Evolutionary conservation across 2,329 filamentous ascomycete species (phyloP).

Genomic region (Furcasterigmium furcatum): DNA sequence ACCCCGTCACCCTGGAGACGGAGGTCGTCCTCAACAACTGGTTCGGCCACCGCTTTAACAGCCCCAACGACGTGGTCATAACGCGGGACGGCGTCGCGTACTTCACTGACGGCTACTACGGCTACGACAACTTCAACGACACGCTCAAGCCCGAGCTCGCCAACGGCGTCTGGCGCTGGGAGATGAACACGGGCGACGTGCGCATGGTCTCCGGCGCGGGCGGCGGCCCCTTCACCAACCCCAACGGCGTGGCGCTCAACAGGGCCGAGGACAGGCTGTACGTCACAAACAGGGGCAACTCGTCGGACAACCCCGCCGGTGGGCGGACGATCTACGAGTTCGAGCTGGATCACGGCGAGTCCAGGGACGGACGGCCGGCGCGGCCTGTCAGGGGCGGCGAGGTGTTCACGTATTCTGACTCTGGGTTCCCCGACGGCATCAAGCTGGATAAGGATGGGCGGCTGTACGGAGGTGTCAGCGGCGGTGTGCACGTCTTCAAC

Average conservation of each 20-base stretch:
- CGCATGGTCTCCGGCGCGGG: constrained; percentile 11
- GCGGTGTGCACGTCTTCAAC: constrained; percentile 7
- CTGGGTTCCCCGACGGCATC: constrained; percentile 13
- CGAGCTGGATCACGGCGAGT: not conserved
- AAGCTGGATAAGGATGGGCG: constrained; percentile 10
- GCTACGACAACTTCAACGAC: constrained; percentile 14
- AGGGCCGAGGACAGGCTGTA: constrained; percentile 10
- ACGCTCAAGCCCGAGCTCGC: constrained; percentile 12
- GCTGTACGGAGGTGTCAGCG: constrained; percentile 9
- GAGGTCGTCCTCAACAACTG: constrained; percentile 12
- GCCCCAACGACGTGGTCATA: constrained; percentile 13
- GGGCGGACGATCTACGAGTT: constrained; percentile 14
- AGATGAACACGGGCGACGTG: constrained; percentile 8
- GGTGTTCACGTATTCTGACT: constrained; percentile 12
- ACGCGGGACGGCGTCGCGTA: constrained; percentile 9
- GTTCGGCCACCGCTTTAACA: constrained; percentile 14
- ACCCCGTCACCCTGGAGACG: constrained; percentile 7
- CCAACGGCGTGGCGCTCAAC: constrained; percentile 13
- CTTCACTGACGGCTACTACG: constrained; percentile 15
- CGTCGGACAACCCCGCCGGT: constrained; percentile 11
- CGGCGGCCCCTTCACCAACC: constrained; percentile 14
- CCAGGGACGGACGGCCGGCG: not conserved
- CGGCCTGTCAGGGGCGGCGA: constrained; percentile 1
- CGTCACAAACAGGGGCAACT: constrained; percentile 13
- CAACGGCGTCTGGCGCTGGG: constrained; percentile 14